Conservation (phyloP, 192 early-diverging fungal genomes). For the Entomortierella parvispora region DNA sequence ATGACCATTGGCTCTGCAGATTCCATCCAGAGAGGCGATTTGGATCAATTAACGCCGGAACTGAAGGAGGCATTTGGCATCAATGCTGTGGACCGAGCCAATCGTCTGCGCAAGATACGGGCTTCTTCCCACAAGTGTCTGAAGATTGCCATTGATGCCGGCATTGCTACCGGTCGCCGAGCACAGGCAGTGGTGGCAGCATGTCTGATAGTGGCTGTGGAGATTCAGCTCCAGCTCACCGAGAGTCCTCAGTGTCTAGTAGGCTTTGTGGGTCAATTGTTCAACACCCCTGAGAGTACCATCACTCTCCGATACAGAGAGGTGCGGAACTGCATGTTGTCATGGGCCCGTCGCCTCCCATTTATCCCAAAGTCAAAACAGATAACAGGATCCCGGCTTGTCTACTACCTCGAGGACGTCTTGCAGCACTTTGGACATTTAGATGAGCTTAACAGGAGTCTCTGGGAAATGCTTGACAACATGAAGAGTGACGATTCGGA, state of each 20-base stretch:
- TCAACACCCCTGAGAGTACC: not conserved
- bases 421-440: constrained; percentile 29
- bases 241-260: constrained; percentile 5
- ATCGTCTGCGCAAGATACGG: constrained; percentile 12
- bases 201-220: constrained; percentile 20
- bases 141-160: constrained; percentile 18
- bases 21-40: constrained; percentile 5
- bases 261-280: constrained; percentile 4
- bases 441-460: constrained; percentile 11
- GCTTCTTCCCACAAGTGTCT: constrained; percentile 33
- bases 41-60: constrained; percentile 3
- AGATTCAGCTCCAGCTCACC: constrained; percentile 4
- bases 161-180: constrained; percentile 9
- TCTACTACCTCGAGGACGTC: constrained; percentile 27
- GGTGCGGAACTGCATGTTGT: constrained; percentile 14
- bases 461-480: constrained; percentile 16
- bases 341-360: constrained; percentile 31
- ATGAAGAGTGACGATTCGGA: not conserved
- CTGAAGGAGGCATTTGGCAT: constrained; percentile 13
- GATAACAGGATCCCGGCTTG: constrained; percentile 19
- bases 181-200: constrained; percentile 13
- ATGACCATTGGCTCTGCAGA: constrained; percentile 9
- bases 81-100: not conserved
- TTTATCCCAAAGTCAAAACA: constrained; percentile 4
- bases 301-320: constrained; percentile 7